Evolutionary conservation across 176 grass and related monocot genomes (phyloP), one percentile per base, ranked within the genome.

Genomic region (Triticum dicoccoides): DNA sequence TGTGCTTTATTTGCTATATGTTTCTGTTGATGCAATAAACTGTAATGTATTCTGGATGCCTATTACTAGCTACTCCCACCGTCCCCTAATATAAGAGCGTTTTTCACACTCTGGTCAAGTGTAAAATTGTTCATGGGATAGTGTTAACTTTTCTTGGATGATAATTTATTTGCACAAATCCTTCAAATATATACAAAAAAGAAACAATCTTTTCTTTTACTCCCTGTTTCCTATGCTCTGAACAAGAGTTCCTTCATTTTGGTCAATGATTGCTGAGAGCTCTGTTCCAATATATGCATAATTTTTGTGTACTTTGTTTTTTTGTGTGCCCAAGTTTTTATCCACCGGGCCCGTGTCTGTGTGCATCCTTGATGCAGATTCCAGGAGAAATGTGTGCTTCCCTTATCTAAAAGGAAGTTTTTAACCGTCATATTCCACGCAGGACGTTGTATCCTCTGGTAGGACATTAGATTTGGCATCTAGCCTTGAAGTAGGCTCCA

Each of bases 381-480:
- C 14, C 14, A 8, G 11, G 7, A 51, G 44, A 44, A 30, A 75
- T 32, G 18, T 10, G 8, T 76, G 30, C 73, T 76, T 76, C 44
- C 44, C 20, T 52, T 76, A 76, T 52, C 25, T 76, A 52, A 20
- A 76, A 18, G 1, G 1, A 65, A 69, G 7, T 23, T 81, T 81
- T 69, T 88, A 63, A 91, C 89, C 18, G 56, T 30, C 32, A 27
- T 54, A 77, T 80, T 37, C 66, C 63, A 52, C 86, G 73, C 87
- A 98, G 96, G 88, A 96, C 61, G 87, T 61, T 45, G 77, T 91
- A 61, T 54, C 88, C 75, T 92, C 92, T 79, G 89, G 84, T 21
- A 86, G 96, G 32, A 98, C 96, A 69, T 83, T 98, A 66, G 96
- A 98, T 87, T 83, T 98, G 76, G 93, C 96, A 20, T 98, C 96